Evolutionary conservation across 2,329 filamentous ascomycete genomes (phyloP).

Genomic region (Fusarium siculi): DNA sequence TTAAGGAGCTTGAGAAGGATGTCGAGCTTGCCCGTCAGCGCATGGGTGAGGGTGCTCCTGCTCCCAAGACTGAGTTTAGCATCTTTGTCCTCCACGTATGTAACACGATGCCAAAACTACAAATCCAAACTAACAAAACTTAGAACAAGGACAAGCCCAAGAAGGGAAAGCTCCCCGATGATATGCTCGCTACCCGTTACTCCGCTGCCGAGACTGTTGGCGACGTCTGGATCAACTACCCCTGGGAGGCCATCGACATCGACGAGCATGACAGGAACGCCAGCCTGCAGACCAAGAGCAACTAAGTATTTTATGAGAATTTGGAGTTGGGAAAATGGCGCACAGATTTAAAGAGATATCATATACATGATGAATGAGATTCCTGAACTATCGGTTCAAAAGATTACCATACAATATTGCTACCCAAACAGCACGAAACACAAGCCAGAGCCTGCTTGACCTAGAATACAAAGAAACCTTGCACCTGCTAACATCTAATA

Average conservation of each 20-base stretch:
- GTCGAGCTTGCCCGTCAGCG: constrained; percentile 82
- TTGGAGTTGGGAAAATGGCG: constrained; percentile 37
- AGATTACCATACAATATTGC: background rate
- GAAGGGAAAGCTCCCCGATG: constrained; percentile 84
- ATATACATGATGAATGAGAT: constrained; percentile 24
- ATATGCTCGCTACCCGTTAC: constrained; percentile 83
- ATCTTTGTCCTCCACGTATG: constrained; percentile 94
- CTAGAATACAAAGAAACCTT: background rate
- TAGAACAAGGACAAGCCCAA: constrained; percentile 98
- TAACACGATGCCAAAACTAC: constrained; percentile 27
- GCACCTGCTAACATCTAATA: background rate
- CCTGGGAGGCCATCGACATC: constrained; percentile 96
- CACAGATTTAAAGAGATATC: constrained; percentile 21
- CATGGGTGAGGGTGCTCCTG: constrained; percentile 67
- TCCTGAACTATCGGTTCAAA: constrained; percentile 13
- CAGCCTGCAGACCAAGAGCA: constrained; percentile 53
- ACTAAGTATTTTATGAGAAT: constrained; percentile 32
- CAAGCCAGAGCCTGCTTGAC: background rate
- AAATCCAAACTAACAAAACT: constrained; percentile 8
- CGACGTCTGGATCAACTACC: constrained; percentile 99
- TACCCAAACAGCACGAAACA: background rate
- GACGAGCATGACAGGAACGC: constrained; percentile 87
- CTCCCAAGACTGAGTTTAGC: constrained; percentile 82
- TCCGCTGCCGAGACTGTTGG: constrained; percentile 85
- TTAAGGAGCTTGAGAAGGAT: constrained; percentile 93